phyloP scores from a whole-genome alignment of 192 early-diverging fungal genomes.

The Podila minutissima region DNA sequence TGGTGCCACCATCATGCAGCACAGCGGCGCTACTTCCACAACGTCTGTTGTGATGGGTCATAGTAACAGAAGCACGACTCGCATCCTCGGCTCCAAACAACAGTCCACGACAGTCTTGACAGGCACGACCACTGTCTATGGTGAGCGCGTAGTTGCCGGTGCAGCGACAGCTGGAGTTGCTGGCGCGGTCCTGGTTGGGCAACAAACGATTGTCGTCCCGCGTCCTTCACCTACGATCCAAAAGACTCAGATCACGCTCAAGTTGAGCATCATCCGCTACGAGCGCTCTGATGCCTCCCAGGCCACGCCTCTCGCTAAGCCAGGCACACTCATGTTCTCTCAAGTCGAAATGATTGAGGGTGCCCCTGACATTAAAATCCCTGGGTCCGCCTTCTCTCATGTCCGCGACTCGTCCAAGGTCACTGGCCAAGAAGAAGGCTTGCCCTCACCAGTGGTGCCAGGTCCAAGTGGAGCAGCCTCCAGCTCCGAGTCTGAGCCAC shows the following conservation, averaged over 20 bases:
- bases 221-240: constrained; percentile 2
- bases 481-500: constrained; percentile 33
- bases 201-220: neutral
- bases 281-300: constrained; percentile 40
- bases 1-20: constrained; percentile 12
- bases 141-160: neutral
- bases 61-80: neutral
- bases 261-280: constrained; percentile 39
- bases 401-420: constrained; percentile 39
- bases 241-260: constrained; percentile 48
- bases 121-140: neutral
- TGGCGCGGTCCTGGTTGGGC: neutral
- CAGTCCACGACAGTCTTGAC: neutral
- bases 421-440: constrained; percentile 19
- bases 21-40: constrained; percentile 8
- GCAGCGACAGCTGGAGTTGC: neutral
- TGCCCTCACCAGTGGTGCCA: constrained; percentile 32
- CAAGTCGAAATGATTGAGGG: constrained; percentile 37
- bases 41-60: neutral
- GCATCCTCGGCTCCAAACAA: constrained; percentile 3
- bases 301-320: constrained; percentile 32
- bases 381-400: constrained; percentile 39
- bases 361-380: constrained; percentile 20
- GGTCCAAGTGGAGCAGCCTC: constrained; percentile 22
- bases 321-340: constrained; percentile 44